These are phyloP conservation scores for Microsporum canis DNA, from an alignment of 2,329 filamentous ascomycete species.

Conservation along the genomic window DNA sequence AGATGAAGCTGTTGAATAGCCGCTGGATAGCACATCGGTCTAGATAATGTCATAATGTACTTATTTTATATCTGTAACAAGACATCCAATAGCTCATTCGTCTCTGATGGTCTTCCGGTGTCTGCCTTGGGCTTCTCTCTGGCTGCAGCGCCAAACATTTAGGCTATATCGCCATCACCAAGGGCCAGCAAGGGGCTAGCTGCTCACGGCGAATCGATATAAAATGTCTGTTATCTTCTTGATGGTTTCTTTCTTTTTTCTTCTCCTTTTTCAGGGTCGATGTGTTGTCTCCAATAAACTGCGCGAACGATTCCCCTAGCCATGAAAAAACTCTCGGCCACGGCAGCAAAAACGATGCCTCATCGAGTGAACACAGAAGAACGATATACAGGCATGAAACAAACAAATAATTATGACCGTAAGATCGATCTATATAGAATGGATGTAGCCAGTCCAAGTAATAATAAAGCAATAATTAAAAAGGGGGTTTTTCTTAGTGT, in stretches of 20 bases:
- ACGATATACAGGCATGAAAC: too few relatives aligned
- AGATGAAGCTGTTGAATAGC: not conserved
- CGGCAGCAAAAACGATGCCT: not conserved
- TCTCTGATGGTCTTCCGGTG: not conserved
- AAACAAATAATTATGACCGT: too few relatives aligned
- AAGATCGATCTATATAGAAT: too few relatives aligned
- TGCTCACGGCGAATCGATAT: not conserved
- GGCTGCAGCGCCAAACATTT: too few relatives aligned
- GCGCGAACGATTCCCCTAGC: not conserved
- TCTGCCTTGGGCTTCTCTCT: not conserved
- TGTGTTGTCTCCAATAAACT: not conserved
- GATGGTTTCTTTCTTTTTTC: not conserved
- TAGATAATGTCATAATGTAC: not conserved
- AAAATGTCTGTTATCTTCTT: not conserved
- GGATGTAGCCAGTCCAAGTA: too few relatives aligned
- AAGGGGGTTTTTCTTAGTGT: too few relatives aligned
- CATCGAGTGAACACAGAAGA: too few relatives aligned
- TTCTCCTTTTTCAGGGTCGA: not conserved
- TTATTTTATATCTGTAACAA: not conserved
- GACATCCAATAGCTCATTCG: not conserved
- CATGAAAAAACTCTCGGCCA: not conserved
- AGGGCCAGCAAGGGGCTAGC: not conserved
- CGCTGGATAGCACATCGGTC: not conserved
- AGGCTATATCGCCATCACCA: too few relatives aligned
- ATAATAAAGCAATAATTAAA: too few relatives aligned